Evolutionary conservation across 805 yeast species (phyloP), one percentile per base, ranked within the genome.

Genomic region (Candida endomychidarum): DNA sequence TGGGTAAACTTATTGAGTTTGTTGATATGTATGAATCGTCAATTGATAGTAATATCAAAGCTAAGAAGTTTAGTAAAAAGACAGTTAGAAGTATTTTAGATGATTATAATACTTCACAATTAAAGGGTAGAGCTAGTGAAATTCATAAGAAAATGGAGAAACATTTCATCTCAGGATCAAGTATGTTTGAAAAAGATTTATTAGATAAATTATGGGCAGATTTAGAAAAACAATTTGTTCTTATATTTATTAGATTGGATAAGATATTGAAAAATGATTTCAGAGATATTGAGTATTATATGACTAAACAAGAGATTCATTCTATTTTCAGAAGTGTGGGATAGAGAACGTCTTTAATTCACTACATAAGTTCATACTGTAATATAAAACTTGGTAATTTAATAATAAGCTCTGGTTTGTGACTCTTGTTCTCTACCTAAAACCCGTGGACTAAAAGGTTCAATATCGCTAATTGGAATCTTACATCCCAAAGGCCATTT

Each of bases 1-100:
- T 88, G 52, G 91, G 93, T 0, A 83, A 83, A 52, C 52, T 89
- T 36, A 64, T 78, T 11, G 79, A 77, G 19, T 83, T 86, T 54
- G 75, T 88, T 2, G 71, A 72, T 28, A 86, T 81, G 24, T 77
- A 81, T 29, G 83, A 81, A 42, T 70, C 75, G 2, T 56, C 80
- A 9, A 57, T 67, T 3, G 70, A 61, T 18, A 72, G 72, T 43
- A 80, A 79, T 12, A 69, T 80, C 1, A 75, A 70, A 49, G 76
- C 83, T 46, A 83, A 80, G 47, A 82, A 83, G 8, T 83, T 80
- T 48, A 81, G 78, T 50, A 74, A 72, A 56, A 74, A 75, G 23
- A 74, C 77, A 18, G 63, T 87, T 42, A 75, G 74, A 45, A 74
- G 80, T 25, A 65, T 85, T n/a, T 57, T 83, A 16, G 56, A 70